phyloP scores from a whole-genome alignment of 768 basidiomycete genomes.

The Lactarius deliciosus region DNA sequence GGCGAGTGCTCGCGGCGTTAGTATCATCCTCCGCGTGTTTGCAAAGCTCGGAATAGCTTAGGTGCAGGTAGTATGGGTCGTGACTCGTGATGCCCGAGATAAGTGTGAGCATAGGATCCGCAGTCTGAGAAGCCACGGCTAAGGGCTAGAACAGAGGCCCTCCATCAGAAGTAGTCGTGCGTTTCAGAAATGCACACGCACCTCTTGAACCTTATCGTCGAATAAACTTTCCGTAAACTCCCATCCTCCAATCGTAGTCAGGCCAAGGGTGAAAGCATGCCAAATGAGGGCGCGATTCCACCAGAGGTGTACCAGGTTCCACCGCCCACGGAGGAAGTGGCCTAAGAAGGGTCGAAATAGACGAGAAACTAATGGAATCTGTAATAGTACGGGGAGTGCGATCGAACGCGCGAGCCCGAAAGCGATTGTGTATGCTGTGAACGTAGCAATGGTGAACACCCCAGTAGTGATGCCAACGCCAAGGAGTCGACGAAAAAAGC shows the following conservation, averaged over 20 bases:
- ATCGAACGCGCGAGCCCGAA: constrained; percentile 50
- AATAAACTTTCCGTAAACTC: constrained; percentile 63
- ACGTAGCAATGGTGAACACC: constrained; percentile 14
- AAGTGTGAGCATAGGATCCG: constrained; percentile 55
- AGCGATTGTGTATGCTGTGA: constrained; percentile 41
- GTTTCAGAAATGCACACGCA: constrained; percentile 32
- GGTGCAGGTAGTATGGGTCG: constrained; percentile 53
- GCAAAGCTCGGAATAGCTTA: constrained; percentile 65
- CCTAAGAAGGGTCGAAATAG: constrained; percentile 60
- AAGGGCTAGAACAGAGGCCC: constrained; percentile 42
- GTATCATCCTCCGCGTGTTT: constrained; percentile 49
- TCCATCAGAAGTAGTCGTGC: constrained; percentile 1
- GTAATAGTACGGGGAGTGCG: constrained; percentile 53
- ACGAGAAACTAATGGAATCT: constrained; percentile 50
- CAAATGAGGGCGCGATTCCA: constrained; percentile 46
- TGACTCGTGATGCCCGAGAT: constrained; percentile 63
- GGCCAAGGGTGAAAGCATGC: constrained; percentile 50
- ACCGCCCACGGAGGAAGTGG: constrained; percentile 60
- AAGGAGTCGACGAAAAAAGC: constrained; percentile 21
- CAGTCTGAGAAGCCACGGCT: constrained; percentile 43
- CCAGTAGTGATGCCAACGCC: constrained; percentile 4
- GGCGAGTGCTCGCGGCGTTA: constrained; percentile 42
- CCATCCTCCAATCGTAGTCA: constrained; percentile 58
- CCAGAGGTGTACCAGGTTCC: constrained; percentile 52
- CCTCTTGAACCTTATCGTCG: constrained; percentile 58